A percentile compares a stretch with the other conserved stretches of the same genome.
phyloP scores from a whole-genome alignment of 805 yeast genomes.

The Torulaspora franciscae region DNA sequence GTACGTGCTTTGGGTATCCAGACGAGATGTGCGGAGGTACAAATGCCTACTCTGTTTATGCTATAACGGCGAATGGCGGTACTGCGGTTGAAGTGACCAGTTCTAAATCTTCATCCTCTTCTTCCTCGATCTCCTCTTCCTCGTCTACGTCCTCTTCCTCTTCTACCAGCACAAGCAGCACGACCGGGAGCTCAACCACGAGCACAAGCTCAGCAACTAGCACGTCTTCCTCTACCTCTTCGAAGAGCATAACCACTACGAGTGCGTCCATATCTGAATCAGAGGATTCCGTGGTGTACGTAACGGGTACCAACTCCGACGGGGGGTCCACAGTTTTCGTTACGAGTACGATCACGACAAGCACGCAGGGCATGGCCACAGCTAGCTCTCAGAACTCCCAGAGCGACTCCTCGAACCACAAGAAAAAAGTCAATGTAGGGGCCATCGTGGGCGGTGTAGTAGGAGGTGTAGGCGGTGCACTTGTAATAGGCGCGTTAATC shows the following conservation, averaged over 20 bases:
- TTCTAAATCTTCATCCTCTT: constrained; percentile 7
- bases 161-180: constrained; percentile 1
- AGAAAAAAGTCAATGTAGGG: constrained; percentile 38
- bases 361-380: constrained; percentile 15
- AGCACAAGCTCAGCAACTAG: constrained; percentile 22
- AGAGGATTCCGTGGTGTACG: constrained; percentile 16
- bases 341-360: constrained; percentile 28
- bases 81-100: constrained; percentile 14
- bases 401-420: constrained; percentile 11
- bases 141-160: constrained; percentile 20
- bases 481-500: constrained; percentile 39
- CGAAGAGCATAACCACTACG: constrained; percentile 1
- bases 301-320: constrained; percentile 26
- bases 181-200: constrained; percentile 18
- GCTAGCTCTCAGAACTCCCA: constrained; percentile 13
- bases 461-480: constrained; percentile 50
- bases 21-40: constrained; percentile 61
- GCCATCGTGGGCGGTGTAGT: constrained; percentile 62
- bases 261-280: constrained; percentile 3
- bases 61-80: constrained; percentile 27
- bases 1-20: constrained; percentile 54
- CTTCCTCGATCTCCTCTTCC: constrained; percentile 14
- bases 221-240: constrained; percentile 8
- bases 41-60: constrained; percentile 43
- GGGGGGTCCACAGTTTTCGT: constrained; percentile 31